Percentiles rank a stretch among this genome's conserved stretches.
These are phyloP conservation scores for Podospora sp. DNA, from an alignment of 495 filamentous ascomycete species.

Conservation along the genomic window DNA sequence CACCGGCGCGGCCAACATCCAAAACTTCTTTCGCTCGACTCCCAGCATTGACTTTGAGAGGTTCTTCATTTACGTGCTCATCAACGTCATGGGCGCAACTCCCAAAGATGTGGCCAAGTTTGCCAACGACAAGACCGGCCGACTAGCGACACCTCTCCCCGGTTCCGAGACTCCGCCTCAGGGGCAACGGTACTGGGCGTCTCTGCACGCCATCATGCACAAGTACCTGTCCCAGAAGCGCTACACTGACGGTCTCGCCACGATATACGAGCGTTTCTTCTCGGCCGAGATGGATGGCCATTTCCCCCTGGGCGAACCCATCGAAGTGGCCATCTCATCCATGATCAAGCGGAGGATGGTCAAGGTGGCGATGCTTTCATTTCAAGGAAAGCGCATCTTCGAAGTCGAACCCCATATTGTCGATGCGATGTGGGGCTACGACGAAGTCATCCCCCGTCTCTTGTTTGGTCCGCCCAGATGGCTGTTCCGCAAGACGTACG, in stretches of 20 bases:
- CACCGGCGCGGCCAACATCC: neutral
- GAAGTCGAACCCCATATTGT: constrained; percentile 13
- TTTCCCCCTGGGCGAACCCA: constrained; percentile 16
- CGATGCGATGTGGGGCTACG: constrained; percentile 20
- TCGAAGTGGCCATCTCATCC: constrained; percentile 5
- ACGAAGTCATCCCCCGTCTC: neutral
- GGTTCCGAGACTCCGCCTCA: constrained; percentile 8
- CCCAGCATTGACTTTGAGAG: constrained; percentile 6
- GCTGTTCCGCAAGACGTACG: neutral
- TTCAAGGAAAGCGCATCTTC: constrained; percentile 18
- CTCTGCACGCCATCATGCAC: constrained; percentile 6
- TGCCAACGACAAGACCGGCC: constrained; percentile 16
- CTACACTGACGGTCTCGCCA: neutral
- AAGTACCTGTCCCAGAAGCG: constrained; percentile 9
- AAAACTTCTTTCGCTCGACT: neutral
- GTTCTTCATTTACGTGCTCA: neutral
- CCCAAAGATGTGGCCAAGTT: constrained; percentile 20
- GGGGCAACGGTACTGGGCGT: constrained; percentile 12
- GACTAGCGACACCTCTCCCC: neutral
- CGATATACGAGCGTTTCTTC: constrained; percentile 21
- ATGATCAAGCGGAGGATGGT: constrained; percentile 22
- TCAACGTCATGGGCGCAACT: constrained; percentile 1
- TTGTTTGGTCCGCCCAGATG: constrained; percentile 5
- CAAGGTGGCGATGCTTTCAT: constrained; percentile 13
- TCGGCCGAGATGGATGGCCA: constrained; percentile 3